Evolutionary conservation across 768 basidiomycete genomes (phyloP).

Genomic region (Hemileccinum impolitum): DNA sequence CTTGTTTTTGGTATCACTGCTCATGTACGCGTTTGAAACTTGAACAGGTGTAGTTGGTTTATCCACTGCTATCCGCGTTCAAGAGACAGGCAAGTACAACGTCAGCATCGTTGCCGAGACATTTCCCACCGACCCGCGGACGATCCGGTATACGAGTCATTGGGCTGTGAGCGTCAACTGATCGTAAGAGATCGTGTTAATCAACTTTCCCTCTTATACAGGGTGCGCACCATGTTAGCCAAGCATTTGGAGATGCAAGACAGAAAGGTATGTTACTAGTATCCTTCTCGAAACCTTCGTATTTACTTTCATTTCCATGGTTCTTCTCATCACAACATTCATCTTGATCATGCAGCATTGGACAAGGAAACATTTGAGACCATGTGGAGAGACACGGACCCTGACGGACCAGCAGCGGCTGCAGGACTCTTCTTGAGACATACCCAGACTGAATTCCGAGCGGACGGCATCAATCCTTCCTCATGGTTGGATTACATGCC

Average conservation of each 20-base stretch:
- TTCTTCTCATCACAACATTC: not conserved
- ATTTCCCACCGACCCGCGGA: conserved; percentile 69
- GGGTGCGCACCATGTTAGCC: conserved; percentile 80
- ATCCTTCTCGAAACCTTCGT: not conserved
- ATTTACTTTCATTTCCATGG: not conserved
- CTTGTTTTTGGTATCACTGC: not conserved
- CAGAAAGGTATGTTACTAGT: conserved; percentile 57
- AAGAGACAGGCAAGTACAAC: conserved; percentile 55
- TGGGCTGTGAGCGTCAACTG: conserved; percentile 63
- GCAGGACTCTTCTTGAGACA: conserved; percentile 65
- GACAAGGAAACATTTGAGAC: conserved; percentile 71
- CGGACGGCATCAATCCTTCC: conserved; percentile 31
- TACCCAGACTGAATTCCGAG: conserved; percentile 59
- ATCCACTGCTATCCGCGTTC: conserved; percentile 69
- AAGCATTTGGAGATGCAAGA: conserved; percentile 46
- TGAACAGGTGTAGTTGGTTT: conserved; percentile 72
- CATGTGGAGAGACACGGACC: conserved; percentile 71
- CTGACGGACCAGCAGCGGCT: conserved; percentile 40
- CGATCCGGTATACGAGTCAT: conserved; percentile 72
- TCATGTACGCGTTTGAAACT: not conserved
- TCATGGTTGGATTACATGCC: conserved; percentile 50
- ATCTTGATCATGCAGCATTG: conserved; percentile 42
- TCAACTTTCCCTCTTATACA: conserved; percentile 24
- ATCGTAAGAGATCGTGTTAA: not conserved
- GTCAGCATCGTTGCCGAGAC: conserved; percentile 71